Evolutionary conservation across 2,329 filamentous ascomycete species (phyloP).

Genomic region (Coleophoma cylindrospora): DNA sequence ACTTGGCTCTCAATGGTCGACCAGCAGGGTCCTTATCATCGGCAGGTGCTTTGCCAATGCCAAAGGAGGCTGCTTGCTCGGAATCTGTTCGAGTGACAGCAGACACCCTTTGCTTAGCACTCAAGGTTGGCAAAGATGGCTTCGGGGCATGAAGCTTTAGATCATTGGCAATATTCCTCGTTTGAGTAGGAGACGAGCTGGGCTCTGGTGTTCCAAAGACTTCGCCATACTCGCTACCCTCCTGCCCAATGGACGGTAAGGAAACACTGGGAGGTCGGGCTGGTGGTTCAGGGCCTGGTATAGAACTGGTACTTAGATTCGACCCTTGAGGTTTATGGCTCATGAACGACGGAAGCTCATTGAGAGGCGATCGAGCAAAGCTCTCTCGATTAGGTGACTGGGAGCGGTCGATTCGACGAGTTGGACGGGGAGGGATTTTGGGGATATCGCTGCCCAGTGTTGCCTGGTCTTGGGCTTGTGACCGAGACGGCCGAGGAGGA

Average conservation of each 20-base stretch:
- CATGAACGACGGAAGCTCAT: conserved; percentile 54
- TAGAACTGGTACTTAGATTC: conserved; percentile 34
- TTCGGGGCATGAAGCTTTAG: conserved; percentile 85
- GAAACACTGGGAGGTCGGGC: conserved; percentile 68
- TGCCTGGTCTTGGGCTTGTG: conserved; percentile 37
- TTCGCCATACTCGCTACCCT: conserved; percentile 82
- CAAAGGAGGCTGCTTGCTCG: conserved; percentile 77
- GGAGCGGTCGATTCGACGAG: conserved; percentile 65
- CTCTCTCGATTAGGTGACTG: conserved; percentile 71
- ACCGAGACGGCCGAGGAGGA: conserved; percentile 57
- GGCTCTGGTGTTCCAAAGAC: conserved; percentile 40
- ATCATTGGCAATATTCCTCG: conserved; percentile 72
- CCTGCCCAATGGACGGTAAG: conserved; percentile 81
- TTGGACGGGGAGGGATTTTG: conserved; percentile 73
- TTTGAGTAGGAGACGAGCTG: conserved; percentile 59
- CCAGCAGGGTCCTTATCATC: conserved; percentile 44
- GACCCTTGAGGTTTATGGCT: conserved; percentile 26
- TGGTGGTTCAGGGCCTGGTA: conserved; percentile 32
- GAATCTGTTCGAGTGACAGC: conserved; percentile 88
- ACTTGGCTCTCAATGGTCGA: conserved; percentile 55
- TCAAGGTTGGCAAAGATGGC: conserved; percentile 75
- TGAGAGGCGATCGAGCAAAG: conserved; percentile 82
- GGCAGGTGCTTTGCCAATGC: conserved; percentile 66
- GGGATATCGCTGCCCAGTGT: conserved; percentile 46
- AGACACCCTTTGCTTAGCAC: conserved; percentile 78